Evolutionary conservation across 139 green algal species (phyloP).

Genomic region (Ettlia oleoabundans): DNA sequence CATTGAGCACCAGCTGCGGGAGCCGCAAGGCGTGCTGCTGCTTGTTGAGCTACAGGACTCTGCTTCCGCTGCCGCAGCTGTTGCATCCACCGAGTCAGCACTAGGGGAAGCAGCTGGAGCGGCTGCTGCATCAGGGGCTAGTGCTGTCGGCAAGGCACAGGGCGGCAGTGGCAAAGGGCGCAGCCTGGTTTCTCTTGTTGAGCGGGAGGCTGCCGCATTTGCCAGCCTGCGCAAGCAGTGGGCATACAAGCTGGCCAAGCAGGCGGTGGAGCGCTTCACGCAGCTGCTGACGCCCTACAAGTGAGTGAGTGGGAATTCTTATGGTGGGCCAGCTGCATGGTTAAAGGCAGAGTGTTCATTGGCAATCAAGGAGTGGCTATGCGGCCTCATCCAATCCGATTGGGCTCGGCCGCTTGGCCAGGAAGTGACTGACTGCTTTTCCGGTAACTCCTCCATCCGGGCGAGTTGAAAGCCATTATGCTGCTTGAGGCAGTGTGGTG

Average conservation of each 20-base stretch:
- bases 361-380: no score
- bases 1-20: slow-evolving; percentile 57
- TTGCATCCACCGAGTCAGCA: neutral
- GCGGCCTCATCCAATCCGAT: no score
- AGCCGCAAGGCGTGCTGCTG: slow-evolving; percentile 44
- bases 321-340: neutral
- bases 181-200: slow-evolving; percentile 28
- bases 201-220: slow-evolving; percentile 44
- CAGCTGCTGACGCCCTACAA: slow-evolving; percentile 29
- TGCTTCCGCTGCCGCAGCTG: no score
- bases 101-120: neutral
- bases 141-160: neutral
- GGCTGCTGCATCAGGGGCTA: neutral
- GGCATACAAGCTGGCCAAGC: slow-evolving; percentile 57
- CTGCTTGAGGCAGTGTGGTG: neutral
- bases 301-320: neutral
- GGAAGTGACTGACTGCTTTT: no score
- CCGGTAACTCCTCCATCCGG: no score
- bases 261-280: slow-evolving; percentile 49
- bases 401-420: no score
- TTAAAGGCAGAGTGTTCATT: neutral
- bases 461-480: no score
- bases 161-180: neutral
- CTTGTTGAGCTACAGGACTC: slow-evolving; percentile 20
- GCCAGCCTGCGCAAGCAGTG: slow-evolving; percentile 51